Conservation (phyloP, 208 protist genomes). For the Crithidia expoeki region DNA sequence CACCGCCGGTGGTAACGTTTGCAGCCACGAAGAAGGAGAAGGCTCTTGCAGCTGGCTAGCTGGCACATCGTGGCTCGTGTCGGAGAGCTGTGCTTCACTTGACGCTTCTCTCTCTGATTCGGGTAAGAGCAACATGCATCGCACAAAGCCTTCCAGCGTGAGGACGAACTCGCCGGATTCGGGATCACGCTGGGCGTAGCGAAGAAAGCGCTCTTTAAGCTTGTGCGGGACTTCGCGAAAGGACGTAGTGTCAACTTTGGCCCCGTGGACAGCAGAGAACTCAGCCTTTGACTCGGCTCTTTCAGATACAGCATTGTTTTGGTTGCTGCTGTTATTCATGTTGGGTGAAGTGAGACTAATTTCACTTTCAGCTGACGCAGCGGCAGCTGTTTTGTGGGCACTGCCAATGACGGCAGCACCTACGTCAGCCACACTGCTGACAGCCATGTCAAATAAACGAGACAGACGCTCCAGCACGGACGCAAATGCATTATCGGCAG, state of each 20-base stretch:
- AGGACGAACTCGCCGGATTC: slow-evolving; percentile 42
- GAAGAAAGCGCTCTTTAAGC: slow-evolving; percentile 41
- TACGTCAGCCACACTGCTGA: background rate
- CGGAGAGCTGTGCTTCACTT: background rate
- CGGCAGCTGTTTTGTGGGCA: background rate
- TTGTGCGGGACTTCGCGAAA: slow-evolving; percentile 20
- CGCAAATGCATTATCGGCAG: background rate
- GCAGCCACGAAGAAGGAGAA: slow-evolving; percentile 2
- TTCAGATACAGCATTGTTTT: background rate
- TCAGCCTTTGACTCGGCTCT: too few species aligned
- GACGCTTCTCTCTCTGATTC: background rate
- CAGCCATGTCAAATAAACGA: background rate
- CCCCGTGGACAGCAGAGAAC: too few species aligned
- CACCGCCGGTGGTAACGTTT: slow-evolving; percentile 26
- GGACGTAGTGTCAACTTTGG: background rate
- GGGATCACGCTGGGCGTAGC: slow-evolving; percentile 37
- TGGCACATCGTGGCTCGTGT: background rate
- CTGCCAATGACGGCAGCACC: background rate
- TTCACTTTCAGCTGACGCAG: background rate
- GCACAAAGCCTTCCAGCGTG: slow-evolving; percentile 43
- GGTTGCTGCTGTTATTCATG: background rate
- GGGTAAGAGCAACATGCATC: slow-evolving; percentile 53
- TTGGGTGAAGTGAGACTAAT: too few species aligned
- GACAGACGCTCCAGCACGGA: background rate
- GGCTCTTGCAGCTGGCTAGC: too few species aligned